Conservation (phyloP, 2,329 filamentous ascomycete genomes). For the Colletotrichum navitas region DNA sequence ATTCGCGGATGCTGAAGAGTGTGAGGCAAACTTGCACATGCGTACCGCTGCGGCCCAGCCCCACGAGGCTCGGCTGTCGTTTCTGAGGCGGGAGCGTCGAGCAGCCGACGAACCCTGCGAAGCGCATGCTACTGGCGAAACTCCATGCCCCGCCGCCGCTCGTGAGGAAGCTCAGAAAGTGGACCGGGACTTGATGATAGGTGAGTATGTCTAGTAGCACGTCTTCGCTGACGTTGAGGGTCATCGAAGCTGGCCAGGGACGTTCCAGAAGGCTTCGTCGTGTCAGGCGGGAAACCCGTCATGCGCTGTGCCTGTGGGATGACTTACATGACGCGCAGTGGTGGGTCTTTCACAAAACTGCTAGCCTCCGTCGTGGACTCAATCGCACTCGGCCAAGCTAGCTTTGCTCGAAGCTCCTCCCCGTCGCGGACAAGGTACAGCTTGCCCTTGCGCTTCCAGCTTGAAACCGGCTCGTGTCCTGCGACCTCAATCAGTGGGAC, state of each 20-base stretch:
- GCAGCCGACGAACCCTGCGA: constrained; percentile 18
- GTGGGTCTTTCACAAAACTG: constrained; percentile 10
- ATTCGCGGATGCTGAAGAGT: constrained; percentile 22
- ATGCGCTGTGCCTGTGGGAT: neutral
- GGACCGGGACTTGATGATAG: constrained; percentile 28
- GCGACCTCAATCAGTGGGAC: neutral
- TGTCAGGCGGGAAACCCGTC: neutral
- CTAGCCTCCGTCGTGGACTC: neutral
- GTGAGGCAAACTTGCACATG: constrained; percentile 30
- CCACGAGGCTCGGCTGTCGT: neutral
- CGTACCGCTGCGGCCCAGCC: constrained; percentile 26
- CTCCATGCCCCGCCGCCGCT: constrained; percentile 24
- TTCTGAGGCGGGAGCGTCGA: neutral
- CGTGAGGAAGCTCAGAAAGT: constrained; percentile 19
- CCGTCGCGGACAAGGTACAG: constrained; percentile 15
- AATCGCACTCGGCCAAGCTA: constrained; percentile 11
- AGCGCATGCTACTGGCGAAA: constrained; percentile 28
- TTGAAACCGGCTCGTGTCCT: neutral
- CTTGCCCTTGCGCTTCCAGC: neutral
- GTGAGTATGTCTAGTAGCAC: constrained; percentile 24
- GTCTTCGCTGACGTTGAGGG: constrained; percentile 28
- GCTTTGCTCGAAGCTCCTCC: constrained; percentile 15
- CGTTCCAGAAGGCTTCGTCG: constrained; percentile 21
- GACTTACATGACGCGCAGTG: constrained; percentile 28
- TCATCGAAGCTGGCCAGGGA: constrained; percentile 21